Evolutionary conservation across 106 monocot genomes (phyloP), one percentile per base, ranked within the genome.

Genomic region (Allium fistulosum): DNA sequence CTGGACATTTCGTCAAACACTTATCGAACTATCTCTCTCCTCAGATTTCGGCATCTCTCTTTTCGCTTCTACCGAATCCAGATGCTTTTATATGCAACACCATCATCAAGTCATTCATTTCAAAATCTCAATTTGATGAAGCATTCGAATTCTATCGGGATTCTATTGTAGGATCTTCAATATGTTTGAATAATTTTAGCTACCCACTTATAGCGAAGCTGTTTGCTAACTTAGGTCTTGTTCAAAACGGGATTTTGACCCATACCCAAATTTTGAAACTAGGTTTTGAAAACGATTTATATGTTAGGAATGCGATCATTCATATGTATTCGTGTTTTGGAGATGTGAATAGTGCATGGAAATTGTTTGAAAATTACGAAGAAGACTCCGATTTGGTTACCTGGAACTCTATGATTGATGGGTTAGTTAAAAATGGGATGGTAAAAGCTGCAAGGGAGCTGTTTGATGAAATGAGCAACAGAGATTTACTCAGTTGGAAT

Each of bases 401-500:
- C 6, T 85, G 82, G 82, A 89, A 85, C 16, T 78, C 81, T 2
- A 76, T 85, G 71, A 70, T 85, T 47, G 76, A 72, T 22, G 85
- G 72, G 17, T 82, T 71, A 13, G 76, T 71, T 11, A 86, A 76
- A 73, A 86, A 82, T 48, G 78, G 81, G 27, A 76, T 62, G 75
- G 61, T 78, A 0, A 12, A 6, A 2, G 49, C 26, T 7, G 89
- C 89, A 1, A 62, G 80, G 2, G 53, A 57, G 69, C 27, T 85
- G 71, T 90, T 90, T 45, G 85, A 90, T 45, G 52, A 63, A 69
- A 85, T 85, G 85, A 55, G 57, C 1, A 65, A 65, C 48, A 81
- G 81, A 53, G 86, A 91, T 61, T 22, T 74, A 7, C 26, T 86
- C 2, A 91, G 69, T 46, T 86, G 83, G 86, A 91, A 86, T 61